Percentiles rank a stretch among this genome's conserved stretches.
Conservation (phyloP, 2,329 filamentous ascomycete genomes). For the Verticillium alfalfae region DNA sequence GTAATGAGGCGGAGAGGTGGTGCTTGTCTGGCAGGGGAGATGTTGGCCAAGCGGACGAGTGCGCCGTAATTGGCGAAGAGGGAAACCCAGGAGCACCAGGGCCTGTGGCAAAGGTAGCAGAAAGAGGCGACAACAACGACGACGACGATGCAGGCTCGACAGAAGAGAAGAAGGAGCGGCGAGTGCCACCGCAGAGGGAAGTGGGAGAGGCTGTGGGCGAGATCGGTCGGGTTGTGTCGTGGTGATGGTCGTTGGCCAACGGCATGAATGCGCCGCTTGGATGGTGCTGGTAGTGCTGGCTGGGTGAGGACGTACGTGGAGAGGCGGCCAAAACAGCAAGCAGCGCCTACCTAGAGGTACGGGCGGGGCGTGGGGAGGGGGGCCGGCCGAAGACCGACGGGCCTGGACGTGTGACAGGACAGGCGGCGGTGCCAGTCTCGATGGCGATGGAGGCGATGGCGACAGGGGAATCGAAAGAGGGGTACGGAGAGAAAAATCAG, state of each 20-base stretch:
- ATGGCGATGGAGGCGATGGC: not conserved
- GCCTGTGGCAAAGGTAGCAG: conserved; percentile 2
- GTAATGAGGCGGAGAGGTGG: not conserved
- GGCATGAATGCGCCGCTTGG: conserved; percentile 12
- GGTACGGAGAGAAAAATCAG: not conserved
- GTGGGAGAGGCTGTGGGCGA: not conserved
- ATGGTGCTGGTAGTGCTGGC: not conserved
- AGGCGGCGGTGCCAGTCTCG: not conserved
- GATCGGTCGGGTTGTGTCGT: not conserved
- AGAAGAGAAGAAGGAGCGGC: not conserved
- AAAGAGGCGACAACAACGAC: not conserved
- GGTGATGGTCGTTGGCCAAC: conserved; percentile 7
- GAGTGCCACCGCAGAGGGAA: not conserved
- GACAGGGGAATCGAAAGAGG: not conserved
- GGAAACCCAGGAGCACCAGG: not conserved
- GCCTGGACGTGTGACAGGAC: not conserved
- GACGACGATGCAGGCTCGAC: not conserved
- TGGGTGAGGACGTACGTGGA: not conserved
- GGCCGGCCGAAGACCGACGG: not conserved
- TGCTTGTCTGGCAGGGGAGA: not conserved
- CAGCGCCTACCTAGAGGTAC: not conserved
- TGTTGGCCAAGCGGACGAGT: not conserved
- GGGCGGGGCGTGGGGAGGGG: not conserved
- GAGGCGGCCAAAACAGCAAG: not conserved
- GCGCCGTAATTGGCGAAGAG: not conserved